These are phyloP conservation scores for Calocybe gangraenosa DNA, from an alignment of 768 basidiomycete species.

Conservation along the genomic window DNA sequence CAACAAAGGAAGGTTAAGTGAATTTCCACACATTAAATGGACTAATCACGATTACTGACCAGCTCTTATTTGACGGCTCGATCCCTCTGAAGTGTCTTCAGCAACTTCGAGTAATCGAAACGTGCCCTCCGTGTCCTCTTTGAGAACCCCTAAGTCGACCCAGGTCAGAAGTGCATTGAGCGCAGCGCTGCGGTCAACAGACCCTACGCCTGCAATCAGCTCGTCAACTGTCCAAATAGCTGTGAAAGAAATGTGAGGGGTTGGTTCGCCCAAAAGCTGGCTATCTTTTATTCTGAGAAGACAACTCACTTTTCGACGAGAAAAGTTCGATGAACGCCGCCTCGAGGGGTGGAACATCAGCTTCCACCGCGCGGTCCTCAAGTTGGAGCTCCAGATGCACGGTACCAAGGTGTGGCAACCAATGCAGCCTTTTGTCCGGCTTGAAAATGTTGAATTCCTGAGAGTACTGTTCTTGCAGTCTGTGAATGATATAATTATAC, in stretches of 20 bases:
- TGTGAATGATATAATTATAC: slow-evolving; percentile 22
- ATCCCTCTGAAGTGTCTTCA: slow-evolving; percentile 37
- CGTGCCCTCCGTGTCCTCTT: slow-evolving; percentile 54
- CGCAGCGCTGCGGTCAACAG: slow-evolving; percentile 58
- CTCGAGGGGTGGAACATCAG: slow-evolving; percentile 82
- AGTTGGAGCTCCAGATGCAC: slow-evolving; percentile 79
- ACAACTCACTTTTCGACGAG: slow-evolving; percentile 55
- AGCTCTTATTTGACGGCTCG: slow-evolving; percentile 12
- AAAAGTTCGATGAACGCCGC: slow-evolving; percentile 90
- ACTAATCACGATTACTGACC: slow-evolving; percentile 1
- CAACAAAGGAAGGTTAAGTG: not conserved
- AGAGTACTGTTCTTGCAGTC: slow-evolving; percentile 73
- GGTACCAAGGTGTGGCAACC: slow-evolving; percentile 87
- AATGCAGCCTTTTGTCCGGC: slow-evolving; percentile 87
- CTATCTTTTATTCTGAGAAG: too few relatives aligned
- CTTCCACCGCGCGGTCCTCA: slow-evolving; percentile 70
- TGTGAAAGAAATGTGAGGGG: slow-evolving; percentile 22
- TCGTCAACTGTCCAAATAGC: slow-evolving; percentile 72
- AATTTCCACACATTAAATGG: not conserved
- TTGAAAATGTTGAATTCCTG: slow-evolving; percentile 79
- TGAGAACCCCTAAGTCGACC: slow-evolving; percentile 79
- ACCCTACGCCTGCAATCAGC: slow-evolving; percentile 58
- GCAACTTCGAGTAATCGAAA: slow-evolving; percentile 65
- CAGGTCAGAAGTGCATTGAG: slow-evolving; percentile 79
- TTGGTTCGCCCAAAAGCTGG: not conserved